Conservation (phyloP, 2,329 filamentous ascomycete genomes). For the Bertia moriformis region DNA sequence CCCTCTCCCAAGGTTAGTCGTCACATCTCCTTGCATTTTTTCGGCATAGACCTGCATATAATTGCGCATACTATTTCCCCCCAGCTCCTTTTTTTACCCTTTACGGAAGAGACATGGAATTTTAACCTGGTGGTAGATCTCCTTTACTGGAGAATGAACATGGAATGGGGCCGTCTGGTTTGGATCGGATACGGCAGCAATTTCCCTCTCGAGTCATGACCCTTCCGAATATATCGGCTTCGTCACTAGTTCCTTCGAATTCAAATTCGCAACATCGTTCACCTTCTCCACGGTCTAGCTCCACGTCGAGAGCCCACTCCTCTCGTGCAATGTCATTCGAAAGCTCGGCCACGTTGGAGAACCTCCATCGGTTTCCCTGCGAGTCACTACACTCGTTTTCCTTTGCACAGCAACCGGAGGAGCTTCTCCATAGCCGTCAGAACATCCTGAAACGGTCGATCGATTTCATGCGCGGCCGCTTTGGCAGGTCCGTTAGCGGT, state of each 20-base stretch:
- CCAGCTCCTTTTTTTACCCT: too few relatives aligned
- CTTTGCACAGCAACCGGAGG: slow-evolving; percentile 88
- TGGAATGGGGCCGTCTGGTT: not conserved
- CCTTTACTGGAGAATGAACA: not conserved
- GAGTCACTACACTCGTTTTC: slow-evolving; percentile 97
- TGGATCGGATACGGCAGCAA: slow-evolving; percentile 1
- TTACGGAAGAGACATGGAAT: too few relatives aligned
- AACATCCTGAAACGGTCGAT: slow-evolving; percentile 85
- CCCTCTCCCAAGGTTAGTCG: not conserved
- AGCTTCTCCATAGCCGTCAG: slow-evolving; percentile 79
- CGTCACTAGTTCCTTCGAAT: not conserved
- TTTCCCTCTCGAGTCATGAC: not conserved
- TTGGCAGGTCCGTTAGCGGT: slow-evolving; percentile 71
- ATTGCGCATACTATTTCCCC: too few relatives aligned
- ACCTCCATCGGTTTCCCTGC: slow-evolving; percentile 80
- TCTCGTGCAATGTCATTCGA: not conserved
- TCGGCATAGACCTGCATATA: too few relatives aligned
- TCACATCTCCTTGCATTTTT: too few relatives aligned
- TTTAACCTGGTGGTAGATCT: not conserved
- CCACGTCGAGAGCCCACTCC: not conserved
- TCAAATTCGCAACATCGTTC: not conserved
- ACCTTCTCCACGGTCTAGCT: not conserved
- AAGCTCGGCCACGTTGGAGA: slow-evolving; percentile 33
- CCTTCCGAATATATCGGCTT: not conserved
- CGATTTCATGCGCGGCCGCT: slow-evolving; percentile 88